phyloP scores from a whole-genome alignment of 2,329 filamentous ascomycete genomes.

The Simplicillium aogashimaense region DNA sequence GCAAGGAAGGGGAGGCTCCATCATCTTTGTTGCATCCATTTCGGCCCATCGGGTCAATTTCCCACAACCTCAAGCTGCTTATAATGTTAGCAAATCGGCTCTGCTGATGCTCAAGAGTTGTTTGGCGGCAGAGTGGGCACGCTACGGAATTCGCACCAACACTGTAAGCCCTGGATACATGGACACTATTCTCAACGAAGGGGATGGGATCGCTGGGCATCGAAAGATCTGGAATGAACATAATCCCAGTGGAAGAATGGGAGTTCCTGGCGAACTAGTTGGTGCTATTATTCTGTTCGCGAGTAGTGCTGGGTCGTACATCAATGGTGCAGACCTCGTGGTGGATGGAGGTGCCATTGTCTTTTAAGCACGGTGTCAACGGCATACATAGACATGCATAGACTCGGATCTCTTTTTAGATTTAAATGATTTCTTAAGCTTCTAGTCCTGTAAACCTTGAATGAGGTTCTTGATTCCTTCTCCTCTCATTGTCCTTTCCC shows the following conservation, averaged over 20 bases:
- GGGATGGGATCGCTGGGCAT: slow-evolving; percentile 42
- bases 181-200: slow-evolving; percentile 64
- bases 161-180: slow-evolving; percentile 65
- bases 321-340: slow-evolving; percentile 54
- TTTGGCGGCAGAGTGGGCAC: slow-evolving; percentile 63
- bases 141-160: slow-evolving; percentile 61
- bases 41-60: slow-evolving; percentile 57
- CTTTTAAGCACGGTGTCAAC: slow-evolving; percentile 3
- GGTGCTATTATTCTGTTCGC: slow-evolving; percentile 49
- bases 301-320: slow-evolving; percentile 51
- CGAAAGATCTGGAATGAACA: slow-evolving; percentile 46
- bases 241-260: slow-evolving; percentile 57
- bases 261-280: slow-evolving; percentile 48
- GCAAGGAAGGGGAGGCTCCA: slow-evolving; percentile 35
- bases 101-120: slow-evolving; percentile 49
- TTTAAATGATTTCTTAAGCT: too few relatives aligned
- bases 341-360: slow-evolving; percentile 42
- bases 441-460: neutral
- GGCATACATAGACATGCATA: too few relatives aligned
- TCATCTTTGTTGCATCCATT: slow-evolving; percentile 55
- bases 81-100: slow-evolving; percentile 59
- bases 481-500: slow-evolving; percentile 9
- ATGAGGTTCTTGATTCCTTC: slow-evolving; percentile 13
- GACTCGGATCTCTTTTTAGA: too few relatives aligned
- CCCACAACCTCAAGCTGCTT: slow-evolving; percentile 57